Percentiles rank a stretch among this genome's conserved stretches.
phyloP scores from a whole-genome alignment of 108 stramenopile species.

The Fistulifera pelliculosa region DNA sequence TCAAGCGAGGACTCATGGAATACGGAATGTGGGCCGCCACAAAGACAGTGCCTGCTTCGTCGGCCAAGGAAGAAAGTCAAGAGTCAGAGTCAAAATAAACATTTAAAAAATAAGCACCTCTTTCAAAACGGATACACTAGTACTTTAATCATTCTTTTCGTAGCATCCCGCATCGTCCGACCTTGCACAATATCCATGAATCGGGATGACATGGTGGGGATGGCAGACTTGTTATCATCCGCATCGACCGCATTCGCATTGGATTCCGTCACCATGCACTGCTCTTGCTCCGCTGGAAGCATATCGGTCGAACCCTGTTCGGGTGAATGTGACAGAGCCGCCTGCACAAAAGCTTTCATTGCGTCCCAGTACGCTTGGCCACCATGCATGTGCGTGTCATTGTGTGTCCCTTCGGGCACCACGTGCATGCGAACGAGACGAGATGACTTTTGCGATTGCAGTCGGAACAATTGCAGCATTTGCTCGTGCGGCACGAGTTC shows the following conservation, averaged over 20 bases:
- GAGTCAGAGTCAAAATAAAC: no score
- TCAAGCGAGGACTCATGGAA: conserved; percentile 91
- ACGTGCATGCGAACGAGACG: conserved; percentile 36
- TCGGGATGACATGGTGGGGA: conserved; percentile 4
- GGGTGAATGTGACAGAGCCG: background rate
- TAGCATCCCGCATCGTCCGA: no score
- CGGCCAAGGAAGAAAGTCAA: background rate
- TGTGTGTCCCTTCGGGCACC: conserved; percentile 84
- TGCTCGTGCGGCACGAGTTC: conserved; percentile 90
- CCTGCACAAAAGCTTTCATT: conserved; percentile 26
- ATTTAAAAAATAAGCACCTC: no score
- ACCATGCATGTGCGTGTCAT: conserved; percentile 89
- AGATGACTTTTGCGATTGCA: conserved; percentile 15
- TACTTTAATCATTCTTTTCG: no score
- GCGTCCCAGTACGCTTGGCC: conserved; percentile 71
- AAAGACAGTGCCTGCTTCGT: conserved; percentile 23
- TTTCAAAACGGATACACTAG: no score
- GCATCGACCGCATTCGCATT: no score
- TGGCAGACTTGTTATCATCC: background rate
- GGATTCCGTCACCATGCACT: no score
- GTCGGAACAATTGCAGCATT: conserved; percentile 61
- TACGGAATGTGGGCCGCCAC: conserved; percentile 93
- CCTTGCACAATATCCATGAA: background rate
- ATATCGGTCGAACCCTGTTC: no score
- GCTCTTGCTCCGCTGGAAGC: no score